Percentiles rank a stretch among this genome's conserved stretches.
Conservation (phyloP, 2,329 filamentous ascomycete genomes). For the Cladobotryum protrusum region DNA sequence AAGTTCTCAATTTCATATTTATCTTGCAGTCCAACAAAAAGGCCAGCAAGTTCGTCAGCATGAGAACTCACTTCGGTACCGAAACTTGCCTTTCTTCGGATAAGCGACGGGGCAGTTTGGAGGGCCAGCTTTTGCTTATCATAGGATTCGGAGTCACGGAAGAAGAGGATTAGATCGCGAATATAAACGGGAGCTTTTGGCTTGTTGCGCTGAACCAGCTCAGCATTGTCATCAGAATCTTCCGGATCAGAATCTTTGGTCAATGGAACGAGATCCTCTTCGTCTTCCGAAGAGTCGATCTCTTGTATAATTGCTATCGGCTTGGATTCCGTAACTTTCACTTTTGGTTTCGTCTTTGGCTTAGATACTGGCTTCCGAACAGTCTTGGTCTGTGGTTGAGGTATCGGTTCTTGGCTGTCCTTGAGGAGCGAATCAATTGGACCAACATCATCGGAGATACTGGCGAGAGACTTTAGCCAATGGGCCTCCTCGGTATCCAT, state of each 20-base stretch:
- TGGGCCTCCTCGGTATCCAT: conserved; percentile 64
- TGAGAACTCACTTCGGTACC: conserved; percentile 85
- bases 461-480: conserved; percentile 66
- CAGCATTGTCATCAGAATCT: conserved; percentile 91
- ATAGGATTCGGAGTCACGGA: conserved; percentile 76
- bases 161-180: conserved; percentile 70
- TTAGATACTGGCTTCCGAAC: conserved; percentile 17
- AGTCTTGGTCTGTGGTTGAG: conserved; percentile 12
- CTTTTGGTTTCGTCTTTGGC: conserved; percentile 23
- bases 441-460: conserved; percentile 58
- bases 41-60: conserved; percentile 68
- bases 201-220: conserved; percentile 76
- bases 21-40: conserved; percentile 76
- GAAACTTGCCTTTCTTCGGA: conserved; percentile 81
- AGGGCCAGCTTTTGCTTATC: conserved; percentile 79
- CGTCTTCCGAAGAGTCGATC: conserved; percentile 52
- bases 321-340: conserved; percentile 23
- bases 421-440: conserved; percentile 43
- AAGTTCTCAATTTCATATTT: conserved; percentile 79
- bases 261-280: conserved; percentile 67
- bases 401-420: conserved; percentile 6
- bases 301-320: conserved; percentile 57
- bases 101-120: conserved; percentile 67
- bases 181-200: conserved; percentile 84
- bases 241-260: conserved; percentile 82